Evolutionary conservation across 2,329 filamentous ascomycete species (phyloP).

Genomic region (Capronia coronata): DNA sequence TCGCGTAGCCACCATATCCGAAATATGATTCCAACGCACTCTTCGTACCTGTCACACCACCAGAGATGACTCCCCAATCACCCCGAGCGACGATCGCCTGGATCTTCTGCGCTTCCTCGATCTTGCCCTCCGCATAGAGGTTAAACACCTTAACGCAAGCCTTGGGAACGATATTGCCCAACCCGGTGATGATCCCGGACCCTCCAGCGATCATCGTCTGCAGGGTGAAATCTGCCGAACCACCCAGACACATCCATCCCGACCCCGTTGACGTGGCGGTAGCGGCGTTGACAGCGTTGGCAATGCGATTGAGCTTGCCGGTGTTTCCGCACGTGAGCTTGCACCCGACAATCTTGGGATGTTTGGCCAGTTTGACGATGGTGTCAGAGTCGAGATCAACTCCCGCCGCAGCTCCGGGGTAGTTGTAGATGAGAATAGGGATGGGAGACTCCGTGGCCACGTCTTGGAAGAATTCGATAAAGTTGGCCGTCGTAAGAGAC

Average conservation of each 20-base stretch:
- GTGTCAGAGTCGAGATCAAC: constrained; percentile 63
- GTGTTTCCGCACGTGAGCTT: constrained; percentile 71
- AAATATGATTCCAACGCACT: constrained; percentile 56
- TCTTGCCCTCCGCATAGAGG: constrained; percentile 54
- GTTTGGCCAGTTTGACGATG: constrained; percentile 52
- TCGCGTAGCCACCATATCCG: constrained; percentile 58
- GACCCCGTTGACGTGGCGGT: constrained; percentile 45
- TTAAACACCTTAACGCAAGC: constrained; percentile 56
- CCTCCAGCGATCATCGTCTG: constrained; percentile 65
- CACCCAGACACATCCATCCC: constrained; percentile 65
- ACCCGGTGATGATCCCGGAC: constrained; percentile 64
- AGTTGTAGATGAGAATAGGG: constrained; percentile 67
- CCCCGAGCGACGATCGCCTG: constrained; percentile 61
- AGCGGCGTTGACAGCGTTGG: constrained; percentile 40
- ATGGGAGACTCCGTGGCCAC: constrained; percentile 56
- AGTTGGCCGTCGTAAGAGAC: constrained; percentile 55
- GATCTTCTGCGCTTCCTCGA: constrained; percentile 55
- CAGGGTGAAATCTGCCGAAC: constrained; percentile 67
- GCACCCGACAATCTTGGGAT: constrained; percentile 61
- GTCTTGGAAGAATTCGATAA: constrained; percentile 58
- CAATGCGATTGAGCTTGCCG: constrained; percentile 62
- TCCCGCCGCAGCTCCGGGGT: constrained; percentile 60
- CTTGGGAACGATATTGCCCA: constrained; percentile 64
- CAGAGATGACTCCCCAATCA: constrained; percentile 64
- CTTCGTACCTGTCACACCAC: constrained; percentile 64